Percentiles rank a stretch among this genome's conserved stretches.
These are phyloP conservation scores for Neofusicoccum laricinum DNA, from an alignment of 2,329 filamentous ascomycete genomes.

Conservation along the genomic window DNA sequence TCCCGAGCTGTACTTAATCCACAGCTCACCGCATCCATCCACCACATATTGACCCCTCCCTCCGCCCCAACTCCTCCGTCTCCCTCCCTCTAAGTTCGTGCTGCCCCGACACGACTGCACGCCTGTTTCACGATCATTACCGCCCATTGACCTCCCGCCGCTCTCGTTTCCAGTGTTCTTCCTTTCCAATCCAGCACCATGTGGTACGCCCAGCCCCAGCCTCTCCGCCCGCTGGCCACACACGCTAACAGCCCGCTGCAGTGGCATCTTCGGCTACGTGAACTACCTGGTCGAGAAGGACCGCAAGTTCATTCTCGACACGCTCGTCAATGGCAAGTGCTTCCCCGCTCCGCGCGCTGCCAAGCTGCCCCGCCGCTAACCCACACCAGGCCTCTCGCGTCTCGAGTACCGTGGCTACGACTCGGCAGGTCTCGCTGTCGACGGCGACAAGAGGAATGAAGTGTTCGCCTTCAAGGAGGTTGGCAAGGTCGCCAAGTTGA, in stretches of 20 bases:
- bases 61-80: constrained; percentile 9
- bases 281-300: constrained; percentile 99
- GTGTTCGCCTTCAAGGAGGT: constrained; percentile 98
- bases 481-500: constrained; percentile 96
- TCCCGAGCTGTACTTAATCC: constrained; percentile 12
- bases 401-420: constrained; percentile 99
- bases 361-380: constrained; percentile 19
- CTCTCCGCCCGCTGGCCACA: neutral
- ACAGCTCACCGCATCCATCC: constrained; percentile 13
- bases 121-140: constrained; percentile 13
- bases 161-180: constrained; percentile 13
- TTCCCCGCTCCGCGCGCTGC: constrained; percentile 17
- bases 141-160: neutral
- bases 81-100: neutral
- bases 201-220: constrained; percentile 13
- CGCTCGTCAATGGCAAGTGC: constrained; percentile 84
- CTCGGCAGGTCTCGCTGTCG: constrained; percentile 90
- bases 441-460: constrained; percentile 98
- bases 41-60: constrained; percentile 7
- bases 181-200: constrained; percentile 9
- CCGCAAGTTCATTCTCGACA: constrained; percentile 92
- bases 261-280: constrained; percentile 97
- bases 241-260: constrained; percentile 33
- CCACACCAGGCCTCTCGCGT: constrained; percentile 72
- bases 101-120: constrained; percentile 9